Evolutionary conservation across 2,329 filamentous ascomycete species (phyloP).

Genomic region (Fusarium ambrosium): DNA sequence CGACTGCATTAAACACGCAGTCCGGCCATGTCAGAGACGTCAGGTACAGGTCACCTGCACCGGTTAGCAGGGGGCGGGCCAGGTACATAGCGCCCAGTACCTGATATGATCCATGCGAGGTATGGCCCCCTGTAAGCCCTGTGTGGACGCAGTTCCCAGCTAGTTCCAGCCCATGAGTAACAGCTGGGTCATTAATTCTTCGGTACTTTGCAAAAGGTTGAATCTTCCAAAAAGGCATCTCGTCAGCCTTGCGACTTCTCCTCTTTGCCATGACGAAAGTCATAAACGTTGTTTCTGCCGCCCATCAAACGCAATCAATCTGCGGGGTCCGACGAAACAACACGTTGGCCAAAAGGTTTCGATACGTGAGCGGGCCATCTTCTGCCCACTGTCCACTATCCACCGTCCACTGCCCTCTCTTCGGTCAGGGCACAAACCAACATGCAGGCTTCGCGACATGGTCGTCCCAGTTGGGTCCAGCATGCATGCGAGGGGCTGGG

Average conservation of each 20-base stretch:
- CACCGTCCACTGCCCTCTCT: background rate
- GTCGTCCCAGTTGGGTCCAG: conserved; percentile 40
- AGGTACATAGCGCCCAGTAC: conserved; percentile 52
- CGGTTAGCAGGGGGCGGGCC: conserved; percentile 50
- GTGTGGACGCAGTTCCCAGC: conserved; percentile 27
- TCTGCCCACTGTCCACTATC: conserved; percentile 5
- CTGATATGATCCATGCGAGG: conserved; percentile 46
- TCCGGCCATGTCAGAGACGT: conserved; percentile 45
- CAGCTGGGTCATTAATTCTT: conserved; percentile 16
- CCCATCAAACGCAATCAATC: background rate
- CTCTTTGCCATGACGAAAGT: background rate
- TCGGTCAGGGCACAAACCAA: conserved; percentile 32
- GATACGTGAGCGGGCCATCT: conserved; percentile 20
- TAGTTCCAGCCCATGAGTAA: conserved; percentile 34
- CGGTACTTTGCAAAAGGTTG: background rate
- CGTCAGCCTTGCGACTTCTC: background rate
- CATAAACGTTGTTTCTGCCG: background rate
- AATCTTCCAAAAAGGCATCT: background rate
- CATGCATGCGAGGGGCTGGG: conserved; percentile 47
- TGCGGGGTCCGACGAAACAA: background rate
- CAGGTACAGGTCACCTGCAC: conserved; percentile 57
- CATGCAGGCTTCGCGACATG: conserved; percentile 37
- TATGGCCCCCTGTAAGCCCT: conserved; percentile 40
- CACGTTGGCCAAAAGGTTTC: conserved; percentile 9
- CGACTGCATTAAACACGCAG: conserved; percentile 17